These are phyloP conservation scores for Schizonepeta tenuifolia DNA, from an alignment of 257 asterid genomes.

Conservation along the genomic window DNA sequence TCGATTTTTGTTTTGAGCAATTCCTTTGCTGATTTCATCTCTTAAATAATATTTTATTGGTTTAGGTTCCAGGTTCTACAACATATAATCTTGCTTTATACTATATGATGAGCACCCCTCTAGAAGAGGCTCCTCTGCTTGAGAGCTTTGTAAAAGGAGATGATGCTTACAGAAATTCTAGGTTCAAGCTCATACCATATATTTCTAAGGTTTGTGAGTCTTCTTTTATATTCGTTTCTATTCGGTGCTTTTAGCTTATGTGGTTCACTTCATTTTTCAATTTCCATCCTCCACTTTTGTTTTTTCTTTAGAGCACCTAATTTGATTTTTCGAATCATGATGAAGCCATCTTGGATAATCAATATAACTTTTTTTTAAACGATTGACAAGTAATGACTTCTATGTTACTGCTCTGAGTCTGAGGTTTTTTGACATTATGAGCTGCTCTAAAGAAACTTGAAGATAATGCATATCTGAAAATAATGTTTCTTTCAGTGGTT, in stretches of 20 bases:
- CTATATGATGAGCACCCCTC: slow-evolving; percentile 90
- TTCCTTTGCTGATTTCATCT: slow-evolving; percentile 19
- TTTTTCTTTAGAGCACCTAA: slow-evolving; percentile 6
- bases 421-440: neutral
- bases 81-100: slow-evolving; percentile 83
- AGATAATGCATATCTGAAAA: neutral
- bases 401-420: neutral
- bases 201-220: slow-evolving; percentile 70
- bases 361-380: slow-evolving; percentile 12
- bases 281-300: slow-evolving; percentile 18
- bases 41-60: slow-evolving; percentile 27
- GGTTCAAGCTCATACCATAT: slow-evolving; percentile 99
- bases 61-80: slow-evolving; percentile 93
- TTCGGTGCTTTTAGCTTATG: slow-evolving; percentile 20
- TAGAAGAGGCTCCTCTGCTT: slow-evolving; percentile 86
- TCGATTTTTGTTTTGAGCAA: neutral
- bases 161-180: slow-evolving; percentile 89
- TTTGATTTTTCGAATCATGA: neutral
- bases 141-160: slow-evolving; percentile 93
- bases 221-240: slow-evolving; percentile 19
- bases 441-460: slow-evolving; percentile 18
- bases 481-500: neutral
- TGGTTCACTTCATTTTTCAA: slow-evolving; percentile 2
- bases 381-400: neutral
- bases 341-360: neutral